These are phyloP conservation scores for Schizochytrium sp. DNA, from an alignment of 108 stramenopile species.

Conservation along the genomic window DNA sequence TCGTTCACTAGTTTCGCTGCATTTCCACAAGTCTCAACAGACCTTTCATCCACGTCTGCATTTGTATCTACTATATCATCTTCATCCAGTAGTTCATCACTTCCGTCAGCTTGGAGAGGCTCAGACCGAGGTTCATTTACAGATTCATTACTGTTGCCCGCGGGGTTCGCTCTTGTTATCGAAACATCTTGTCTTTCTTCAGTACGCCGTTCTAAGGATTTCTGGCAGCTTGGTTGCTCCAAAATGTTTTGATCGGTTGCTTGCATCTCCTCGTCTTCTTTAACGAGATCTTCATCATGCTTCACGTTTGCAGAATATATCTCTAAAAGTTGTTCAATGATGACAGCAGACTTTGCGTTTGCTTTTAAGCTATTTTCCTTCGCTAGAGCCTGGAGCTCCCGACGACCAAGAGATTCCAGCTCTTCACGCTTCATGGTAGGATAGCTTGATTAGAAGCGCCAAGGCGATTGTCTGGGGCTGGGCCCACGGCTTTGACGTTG, in stretches of 20 bases:
- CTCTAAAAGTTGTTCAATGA: not conserved
- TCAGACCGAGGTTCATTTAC: too few relatives aligned
- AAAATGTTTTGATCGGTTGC: not conserved
- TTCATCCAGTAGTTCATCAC: too few relatives aligned
- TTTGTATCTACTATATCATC: too few relatives aligned
- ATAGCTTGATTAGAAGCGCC: too few relatives aligned
- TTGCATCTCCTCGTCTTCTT: not conserved
- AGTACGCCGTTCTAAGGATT: not conserved
- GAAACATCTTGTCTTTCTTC: not conserved
- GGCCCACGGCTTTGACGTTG: too few relatives aligned
- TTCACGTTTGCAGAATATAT: not conserved
- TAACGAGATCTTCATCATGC: not conserved
- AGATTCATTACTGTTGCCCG: too few relatives aligned
- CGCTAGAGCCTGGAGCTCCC: constrained; percentile 58
- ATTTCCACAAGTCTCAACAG: too few relatives aligned
- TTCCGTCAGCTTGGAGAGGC: too few relatives aligned
- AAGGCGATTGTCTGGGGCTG: too few relatives aligned
- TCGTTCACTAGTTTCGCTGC: too few relatives aligned
- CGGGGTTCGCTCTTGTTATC: too few relatives aligned
- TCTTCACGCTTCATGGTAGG: constrained; percentile 9
- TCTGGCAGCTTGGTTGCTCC: not conserved
- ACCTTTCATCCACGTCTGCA: too few relatives aligned
- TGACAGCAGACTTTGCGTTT: constrained; percentile 6
- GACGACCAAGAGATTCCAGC: constrained; percentile 27
- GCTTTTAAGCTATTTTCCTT: constrained; percentile 45